phyloP scores from a whole-genome alignment of 495 filamentous ascomycete species.

The Neurospora sp. region DNA sequence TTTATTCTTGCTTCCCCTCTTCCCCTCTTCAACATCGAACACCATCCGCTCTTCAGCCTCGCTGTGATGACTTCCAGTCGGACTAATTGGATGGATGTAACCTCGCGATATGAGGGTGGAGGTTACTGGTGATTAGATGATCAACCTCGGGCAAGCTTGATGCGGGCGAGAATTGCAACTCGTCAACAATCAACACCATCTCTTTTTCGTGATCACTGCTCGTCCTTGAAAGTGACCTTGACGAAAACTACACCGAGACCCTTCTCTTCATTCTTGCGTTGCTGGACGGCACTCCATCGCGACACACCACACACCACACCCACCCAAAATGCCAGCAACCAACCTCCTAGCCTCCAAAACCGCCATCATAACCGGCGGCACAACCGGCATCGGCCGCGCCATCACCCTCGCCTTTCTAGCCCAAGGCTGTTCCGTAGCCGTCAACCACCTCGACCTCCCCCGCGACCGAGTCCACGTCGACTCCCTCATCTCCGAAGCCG shows the following conservation, averaged over 20 bases:
- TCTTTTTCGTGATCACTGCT: neutral
- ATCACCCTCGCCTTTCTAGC: constrained; percentile 61
- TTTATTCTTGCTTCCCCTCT: neutral
- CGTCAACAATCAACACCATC: neutral
- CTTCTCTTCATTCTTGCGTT: neutral
- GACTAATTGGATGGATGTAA: neutral
- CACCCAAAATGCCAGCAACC: constrained; percentile 14
- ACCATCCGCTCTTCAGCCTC: neutral
- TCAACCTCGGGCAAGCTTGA: neutral
- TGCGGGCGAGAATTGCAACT: neutral
- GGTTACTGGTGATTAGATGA: neutral
- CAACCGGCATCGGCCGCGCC: constrained; percentile 68
- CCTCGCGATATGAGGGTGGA: neutral
- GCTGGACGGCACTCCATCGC: too few species aligned
- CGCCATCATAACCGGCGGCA: constrained; percentile 66
- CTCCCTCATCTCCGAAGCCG: constrained; percentile 44
- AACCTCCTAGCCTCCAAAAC: constrained; percentile 57
- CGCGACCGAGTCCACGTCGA: constrained; percentile 43
- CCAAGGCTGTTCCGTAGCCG: constrained; percentile 57
- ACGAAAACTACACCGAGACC: neutral
- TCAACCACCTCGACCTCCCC: constrained; percentile 58
- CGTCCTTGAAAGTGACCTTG: neutral
- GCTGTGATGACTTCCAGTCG: neutral
- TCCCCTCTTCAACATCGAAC: neutral
- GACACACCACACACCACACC: neutral